phyloP scores from a whole-genome alignment of 2,329 filamentous ascomycete genomes.

The Exophiala sideris region DNA sequence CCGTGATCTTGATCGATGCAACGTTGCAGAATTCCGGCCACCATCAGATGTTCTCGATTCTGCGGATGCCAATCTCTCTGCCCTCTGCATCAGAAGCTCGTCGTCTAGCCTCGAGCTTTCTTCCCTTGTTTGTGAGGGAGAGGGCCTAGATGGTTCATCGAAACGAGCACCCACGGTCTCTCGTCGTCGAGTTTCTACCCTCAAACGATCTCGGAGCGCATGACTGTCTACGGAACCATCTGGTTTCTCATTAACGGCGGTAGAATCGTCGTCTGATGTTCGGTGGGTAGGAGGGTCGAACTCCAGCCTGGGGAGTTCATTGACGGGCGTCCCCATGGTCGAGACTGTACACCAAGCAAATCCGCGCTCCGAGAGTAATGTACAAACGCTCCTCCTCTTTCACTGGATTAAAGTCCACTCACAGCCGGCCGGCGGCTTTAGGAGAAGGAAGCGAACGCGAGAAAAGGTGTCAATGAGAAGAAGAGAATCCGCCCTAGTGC shows the following conservation, averaged over 20 bases:
- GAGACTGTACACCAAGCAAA: not conserved
- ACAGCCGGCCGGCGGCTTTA: constrained; percentile 15
- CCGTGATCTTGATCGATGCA: constrained; percentile 52
- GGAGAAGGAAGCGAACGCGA: constrained; percentile 5
- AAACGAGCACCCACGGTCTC: constrained; percentile 24
- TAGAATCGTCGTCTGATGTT: constrained; percentile 29
- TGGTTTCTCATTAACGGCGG: constrained; percentile 29
- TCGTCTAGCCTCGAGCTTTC: constrained; percentile 61
- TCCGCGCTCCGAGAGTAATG: not conserved
- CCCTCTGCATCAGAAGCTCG: constrained; percentile 62
- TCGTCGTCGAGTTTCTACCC: constrained; percentile 47
- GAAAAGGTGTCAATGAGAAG: constrained; percentile 1
- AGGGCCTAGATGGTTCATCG: constrained; percentile 35
- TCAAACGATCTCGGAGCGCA: constrained; percentile 43
- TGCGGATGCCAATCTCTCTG: constrained; percentile 58
- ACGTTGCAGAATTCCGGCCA: constrained; percentile 40
- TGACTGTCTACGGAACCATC: constrained; percentile 32
- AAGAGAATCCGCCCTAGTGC: not conserved
- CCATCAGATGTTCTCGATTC: constrained; percentile 25
- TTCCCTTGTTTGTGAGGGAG: constrained; percentile 58
- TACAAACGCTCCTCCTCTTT: not conserved
- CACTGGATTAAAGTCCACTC: not conserved
- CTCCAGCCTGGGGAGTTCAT: constrained; percentile 32
- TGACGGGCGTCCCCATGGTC: constrained; percentile 36
- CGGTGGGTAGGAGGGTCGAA: constrained; percentile 26